These are phyloP conservation scores for Geotrichum candidum DNA, from an alignment of 1,139 yeast genomes.

Conservation along the genomic window DNA sequence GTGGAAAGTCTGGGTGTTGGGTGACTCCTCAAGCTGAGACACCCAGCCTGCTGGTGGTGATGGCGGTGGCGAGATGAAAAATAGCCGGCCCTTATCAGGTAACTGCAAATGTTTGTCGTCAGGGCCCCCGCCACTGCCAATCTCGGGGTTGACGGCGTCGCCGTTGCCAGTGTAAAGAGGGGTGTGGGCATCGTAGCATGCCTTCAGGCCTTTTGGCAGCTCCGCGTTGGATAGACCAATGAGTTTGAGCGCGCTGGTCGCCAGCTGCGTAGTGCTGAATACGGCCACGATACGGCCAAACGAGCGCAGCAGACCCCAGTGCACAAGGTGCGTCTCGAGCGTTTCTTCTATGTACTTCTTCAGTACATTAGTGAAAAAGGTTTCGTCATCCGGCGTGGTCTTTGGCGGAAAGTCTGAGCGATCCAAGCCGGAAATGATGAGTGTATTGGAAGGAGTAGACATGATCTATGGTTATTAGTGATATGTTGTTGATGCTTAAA, in stretches of 20 bases:
- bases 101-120: slow-evolving; percentile 29
- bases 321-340: slow-evolving; percentile 21
- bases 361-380: slow-evolving; percentile 1
- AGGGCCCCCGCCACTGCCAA: slow-evolving; percentile 1
- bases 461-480: background rate
- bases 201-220: slow-evolving; percentile 18
- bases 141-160: slow-evolving; percentile 4
- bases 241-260: slow-evolving; percentile 25
- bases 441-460: slow-evolving; percentile 22
- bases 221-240: slow-evolving; percentile 2
- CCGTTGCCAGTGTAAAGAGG: slow-evolving; percentile 17
- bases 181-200: slow-evolving; percentile 23
- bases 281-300: slow-evolving; percentile 37
- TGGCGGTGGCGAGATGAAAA: slow-evolving; percentile 42
- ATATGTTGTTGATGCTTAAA: background rate
- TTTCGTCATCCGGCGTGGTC: slow-evolving; percentile 5
- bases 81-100: slow-evolving; percentile 38
- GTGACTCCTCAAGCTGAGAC: slow-evolving; percentile 35
- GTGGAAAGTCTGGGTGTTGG: slow-evolving; percentile 23
- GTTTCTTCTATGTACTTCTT: slow-evolving; percentile 1
- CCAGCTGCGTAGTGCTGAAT: slow-evolving; percentile 28
- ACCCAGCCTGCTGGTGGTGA: slow-evolving; percentile 43
- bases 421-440: slow-evolving; percentile 23
- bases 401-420: slow-evolving; percentile 18
- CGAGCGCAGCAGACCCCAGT: slow-evolving; percentile 35